Base-by-base conservation (phyloP, 1,139 yeast genomes). In the Spathaspora sp. region DNA sequence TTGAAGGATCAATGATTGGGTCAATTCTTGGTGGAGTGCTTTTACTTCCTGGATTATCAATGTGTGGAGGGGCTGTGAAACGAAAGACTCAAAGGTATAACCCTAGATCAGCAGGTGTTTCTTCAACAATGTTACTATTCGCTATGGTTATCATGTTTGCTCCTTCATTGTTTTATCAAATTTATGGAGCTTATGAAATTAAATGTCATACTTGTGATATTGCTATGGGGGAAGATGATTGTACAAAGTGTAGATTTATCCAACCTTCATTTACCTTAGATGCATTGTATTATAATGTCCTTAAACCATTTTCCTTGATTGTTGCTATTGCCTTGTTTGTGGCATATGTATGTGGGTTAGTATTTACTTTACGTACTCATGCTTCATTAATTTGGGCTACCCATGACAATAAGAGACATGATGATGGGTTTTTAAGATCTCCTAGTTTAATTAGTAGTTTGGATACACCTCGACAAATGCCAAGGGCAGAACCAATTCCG, bases 1-100 rank as follows among this genome's bases (percentile, higher is more conserved):
- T 95, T 1, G 99, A 95, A 68, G 99, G 99, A 26, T 87, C 96
- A n/a, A 84, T 93, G 80, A 86, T 93, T 56, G 99, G 99, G 0
- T 88, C 97, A 2, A 85, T 93, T 49, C 67, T 93, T 39, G 99
- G 96, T 43, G 99, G 96, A 51, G 97, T 93, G 1, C 68, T 93
- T 43, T 74, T 93, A 40, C 72, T 93, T 52, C 99, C 99, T 0
- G 99, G 99, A 0, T 71, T 90, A 41, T 89, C 97, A 2, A 93
- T 93, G 99, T 89, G 97, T 65, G 95, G 96, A 26, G 99, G 99
- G 49, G 97, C 98, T 0, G 67, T 89, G 39, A 86, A 83, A 50
- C 71, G 97, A 47, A 93, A 93, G 60, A 93, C 99, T 0, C 99
- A 93, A 63, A 70, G 97, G 48, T 93, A 93, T 63, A 93, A 93